Percentiles rank a stretch among this genome's conserved stretches.
These are phyloP conservation scores for Lipomyces kockii DNA, from an alignment of 805 yeast genomes.

Conservation along the genomic window DNA sequence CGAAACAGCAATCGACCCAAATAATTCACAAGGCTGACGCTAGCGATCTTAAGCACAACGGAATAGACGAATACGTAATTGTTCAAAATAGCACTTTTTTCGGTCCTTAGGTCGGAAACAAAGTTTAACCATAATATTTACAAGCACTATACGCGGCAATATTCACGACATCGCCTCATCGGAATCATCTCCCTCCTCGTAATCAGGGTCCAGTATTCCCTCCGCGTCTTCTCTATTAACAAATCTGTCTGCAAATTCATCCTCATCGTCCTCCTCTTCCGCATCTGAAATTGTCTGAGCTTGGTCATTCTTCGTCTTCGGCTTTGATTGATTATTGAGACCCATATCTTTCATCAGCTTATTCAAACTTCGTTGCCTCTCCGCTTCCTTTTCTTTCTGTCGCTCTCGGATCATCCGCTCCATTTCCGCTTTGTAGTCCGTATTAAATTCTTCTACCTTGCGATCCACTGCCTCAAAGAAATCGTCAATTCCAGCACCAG, in stretches of 20 bases:
- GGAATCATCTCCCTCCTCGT: conserved; percentile 21
- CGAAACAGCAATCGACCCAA: too few species aligned
- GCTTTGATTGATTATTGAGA: conserved; percentile 50
- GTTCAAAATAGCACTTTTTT: too few species aligned
- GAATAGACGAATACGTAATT: too few species aligned
- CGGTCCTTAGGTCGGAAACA: background rate
- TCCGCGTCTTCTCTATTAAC: conserved; percentile 47
- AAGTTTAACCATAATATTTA: background rate
- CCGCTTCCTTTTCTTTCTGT: conserved; percentile 70
- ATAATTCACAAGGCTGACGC: too few species aligned
- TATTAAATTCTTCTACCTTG: conserved; percentile 85
- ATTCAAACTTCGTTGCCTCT: conserved; percentile 71
- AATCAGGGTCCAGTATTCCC: conserved; percentile 44
- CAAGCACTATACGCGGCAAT: background rate
- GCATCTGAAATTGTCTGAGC: conserved; percentile 63
- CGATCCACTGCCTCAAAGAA: conserved; percentile 81
- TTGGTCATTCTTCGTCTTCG: conserved; percentile 64
- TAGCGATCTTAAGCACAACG: too few species aligned
- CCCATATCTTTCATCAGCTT: conserved; percentile 88
- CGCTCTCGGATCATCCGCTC: conserved; percentile 78
- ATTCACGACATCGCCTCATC: background rate
- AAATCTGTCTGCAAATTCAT: conserved; percentile 37
- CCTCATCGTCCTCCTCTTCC: conserved; percentile 57
- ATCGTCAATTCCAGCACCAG: conserved; percentile 94
- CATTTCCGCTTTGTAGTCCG: conserved; percentile 82